Evolutionary conservation across 2,329 filamentous ascomycete genomes (phyloP), one percentile per base, ranked within the genome.

Genomic region (Zopfia rhizophila): DNA sequence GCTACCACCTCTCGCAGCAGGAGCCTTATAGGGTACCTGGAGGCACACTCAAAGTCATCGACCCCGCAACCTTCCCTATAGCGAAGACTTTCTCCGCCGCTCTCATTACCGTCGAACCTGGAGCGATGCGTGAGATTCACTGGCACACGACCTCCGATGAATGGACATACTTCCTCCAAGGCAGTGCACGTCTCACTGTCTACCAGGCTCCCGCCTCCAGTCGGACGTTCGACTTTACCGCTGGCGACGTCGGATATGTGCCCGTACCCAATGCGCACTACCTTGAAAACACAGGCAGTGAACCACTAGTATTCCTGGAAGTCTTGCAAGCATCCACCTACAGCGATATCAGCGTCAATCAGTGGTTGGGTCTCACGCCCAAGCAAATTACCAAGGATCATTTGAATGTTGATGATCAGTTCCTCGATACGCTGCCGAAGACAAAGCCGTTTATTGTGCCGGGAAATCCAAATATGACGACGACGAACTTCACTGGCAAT

Each of bases 51-150:
- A 85, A 85, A 70, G 79, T 86, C 42, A 62, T 85, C 5, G 83
- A 86, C 56, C 75, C 81, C 0, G 61, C 68, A 0, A 82, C 76
- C 1, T 86, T 86, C 67, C 83, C 83, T 4, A 70, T 83, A 19
- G 80, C 83, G 0, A 65, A 61, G 8, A 75, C 74, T 43, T 83
- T 86, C 62, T 80, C 82, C 3, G 78, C 78, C 0, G 82, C 81
- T 0, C 72, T 85, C 2, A 79, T 86, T 7, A 82, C 78, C 2
- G 71, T 86, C 22, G 72, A 83, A 55, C 82, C 83, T 0, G 83
- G 83, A n/a, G 83, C 82, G 1, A 82, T 86, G 80, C 78, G 84
- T 16, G 83, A 86, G 60, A 70, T 87, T 30, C 83, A 86, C 70
- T 86, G 83, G 83, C 83, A 86, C 68, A 79, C 80, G 1, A 76